Evolutionary conservation across 306 rosid genomes (phyloP), one percentile per base, ranked within the genome.

Genomic region (Lathyrus oleraceus): DNA sequence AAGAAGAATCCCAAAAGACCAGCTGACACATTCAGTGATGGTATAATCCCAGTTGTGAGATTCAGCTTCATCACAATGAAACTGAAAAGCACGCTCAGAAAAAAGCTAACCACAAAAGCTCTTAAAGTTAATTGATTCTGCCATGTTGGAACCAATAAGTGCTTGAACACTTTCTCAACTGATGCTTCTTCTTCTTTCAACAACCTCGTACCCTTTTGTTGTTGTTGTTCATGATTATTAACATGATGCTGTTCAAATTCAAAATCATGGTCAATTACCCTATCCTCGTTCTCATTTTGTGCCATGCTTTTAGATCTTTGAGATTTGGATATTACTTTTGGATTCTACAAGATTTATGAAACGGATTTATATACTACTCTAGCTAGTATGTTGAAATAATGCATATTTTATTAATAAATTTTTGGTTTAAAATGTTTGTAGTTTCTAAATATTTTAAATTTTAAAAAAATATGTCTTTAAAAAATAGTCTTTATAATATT

Each of bases 21-120:
- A 53, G 88, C 88, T 54, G 88, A 85, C 54, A 85, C 88, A 10
- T 85, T 85, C 54, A 85, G 82, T 0, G 88, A 85, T 40, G 88
- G 88, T 2, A 85, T 85, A 60, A 85, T 85, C 15, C 88, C 88
- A 35, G 82, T 79, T 47, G 86, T 85, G 76, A 85, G 86, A 52
- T 81, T 85, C 58, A 81, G 82, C 51, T 85, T 85, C 88, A 85
- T 85, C 52, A 85, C 88, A 44, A 85, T 85, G 80, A 85, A 81
- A 51, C 75, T 53, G 62, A 85, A 81, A 0, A 85, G 43, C 23
- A 85, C 16, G 61, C 88, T 81, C 5, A 85, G 70, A 13, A 15
- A 65, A 69, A 85, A 65, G 57, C 88, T 81, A 38, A 81, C 88
- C 32, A 47, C 86, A 66, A 85, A 79, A 61, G 88, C 88, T 49